These are phyloP conservation scores for Neurospora sp. DNA, from an alignment of 495 filamentous ascomycete genomes.

Conservation along the genomic window DNA sequence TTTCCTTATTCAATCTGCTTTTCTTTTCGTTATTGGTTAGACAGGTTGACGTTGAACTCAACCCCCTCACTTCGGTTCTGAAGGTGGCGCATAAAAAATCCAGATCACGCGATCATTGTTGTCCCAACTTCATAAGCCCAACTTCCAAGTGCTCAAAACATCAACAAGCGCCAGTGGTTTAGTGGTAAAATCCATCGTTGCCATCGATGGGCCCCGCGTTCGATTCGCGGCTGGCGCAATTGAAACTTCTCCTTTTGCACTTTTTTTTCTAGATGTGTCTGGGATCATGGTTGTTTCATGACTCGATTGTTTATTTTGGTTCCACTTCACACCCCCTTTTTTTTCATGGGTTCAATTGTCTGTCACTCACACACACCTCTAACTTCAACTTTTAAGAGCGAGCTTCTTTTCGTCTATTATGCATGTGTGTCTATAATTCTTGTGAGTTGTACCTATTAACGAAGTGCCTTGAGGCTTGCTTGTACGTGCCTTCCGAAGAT, in stretches of 20 bases:
- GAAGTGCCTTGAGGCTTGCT: too few species aligned
- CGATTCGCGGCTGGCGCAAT: slow-evolving; percentile 38
- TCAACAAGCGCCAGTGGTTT: slow-evolving; percentile 27
- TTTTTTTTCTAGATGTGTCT: background rate
- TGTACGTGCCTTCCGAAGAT: too few species aligned
- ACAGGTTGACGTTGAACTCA: too few species aligned
- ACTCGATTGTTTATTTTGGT: background rate
- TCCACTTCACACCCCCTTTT: background rate
- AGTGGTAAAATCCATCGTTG: slow-evolving; percentile 46
- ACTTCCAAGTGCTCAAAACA: background rate
- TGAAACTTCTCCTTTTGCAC: background rate
- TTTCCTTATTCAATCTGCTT: too few species aligned
- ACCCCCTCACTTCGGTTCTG: too few species aligned
- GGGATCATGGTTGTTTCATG: background rate
- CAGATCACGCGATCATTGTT: background rate
- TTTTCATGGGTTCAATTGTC: too few species aligned
- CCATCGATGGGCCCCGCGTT: slow-evolving; percentile 44
- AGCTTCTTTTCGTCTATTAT: background rate
- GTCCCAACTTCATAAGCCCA: background rate
- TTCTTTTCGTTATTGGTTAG: too few species aligned
- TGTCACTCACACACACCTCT: too few species aligned
- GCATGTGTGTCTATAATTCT: background rate
- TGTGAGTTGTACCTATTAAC: too few species aligned
- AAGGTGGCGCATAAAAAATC: too few species aligned
- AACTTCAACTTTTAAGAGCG: too few species aligned